Conservation (phyloP, 2,329 filamentous ascomycete genomes). For the Aspergillus sergii region DNA sequence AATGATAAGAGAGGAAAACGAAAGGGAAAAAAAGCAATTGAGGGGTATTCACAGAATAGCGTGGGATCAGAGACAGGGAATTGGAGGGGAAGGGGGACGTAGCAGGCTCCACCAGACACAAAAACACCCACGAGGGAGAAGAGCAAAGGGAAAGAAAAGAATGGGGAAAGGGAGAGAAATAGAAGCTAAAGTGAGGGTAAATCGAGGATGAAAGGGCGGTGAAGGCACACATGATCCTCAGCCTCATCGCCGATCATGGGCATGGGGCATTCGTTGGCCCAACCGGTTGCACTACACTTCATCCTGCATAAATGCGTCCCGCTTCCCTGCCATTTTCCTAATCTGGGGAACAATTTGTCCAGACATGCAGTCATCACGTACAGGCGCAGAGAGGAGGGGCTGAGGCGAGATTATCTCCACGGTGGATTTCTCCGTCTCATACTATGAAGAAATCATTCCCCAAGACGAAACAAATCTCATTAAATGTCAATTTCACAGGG, state of each 20-base stretch:
- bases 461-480: neutral
- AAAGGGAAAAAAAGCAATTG: conserved; percentile 5
- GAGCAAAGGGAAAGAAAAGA: conserved; percentile 1
- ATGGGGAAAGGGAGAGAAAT: conserved; percentile 2
- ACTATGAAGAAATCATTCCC: neutral
- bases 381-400: neutral
- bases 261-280: neutral
- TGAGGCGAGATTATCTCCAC: neutral
- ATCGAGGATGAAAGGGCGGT: conserved; percentile 3
- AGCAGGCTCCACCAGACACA: conserved; percentile 6
- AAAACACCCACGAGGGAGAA: conserved; percentile 4
- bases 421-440: neutral
- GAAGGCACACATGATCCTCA: conserved; percentile 9
- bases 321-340: neutral
- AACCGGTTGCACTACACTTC: neutral
- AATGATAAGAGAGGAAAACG: neutral
- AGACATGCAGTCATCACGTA: neutral
- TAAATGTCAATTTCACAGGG: neutral
- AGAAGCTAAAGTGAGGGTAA: conserved; percentile 1
- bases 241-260: neutral
- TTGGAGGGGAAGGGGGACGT: conserved; percentile 20
- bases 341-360: neutral
- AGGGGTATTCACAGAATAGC: conserved; percentile 7
- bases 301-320: neutral
- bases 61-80: conserved; percentile 18